Conservation (phyloP, 306 rosid species). For the Cucumis melo region DNA sequence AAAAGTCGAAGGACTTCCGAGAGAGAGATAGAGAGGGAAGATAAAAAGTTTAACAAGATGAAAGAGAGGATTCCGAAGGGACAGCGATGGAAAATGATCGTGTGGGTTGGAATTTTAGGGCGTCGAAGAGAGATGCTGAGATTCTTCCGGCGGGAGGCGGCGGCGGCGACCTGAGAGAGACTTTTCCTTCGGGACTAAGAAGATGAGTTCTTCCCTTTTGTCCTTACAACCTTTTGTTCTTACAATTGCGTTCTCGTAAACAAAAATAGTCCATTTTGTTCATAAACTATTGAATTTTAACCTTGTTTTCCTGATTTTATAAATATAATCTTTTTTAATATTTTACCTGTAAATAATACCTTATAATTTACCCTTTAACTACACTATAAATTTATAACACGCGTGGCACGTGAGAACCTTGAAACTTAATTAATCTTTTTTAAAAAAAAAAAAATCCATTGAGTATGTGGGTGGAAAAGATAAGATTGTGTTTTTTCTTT, state of each 20-base stretch:
- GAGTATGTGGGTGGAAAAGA: too few species aligned
- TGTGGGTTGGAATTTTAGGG: neutral
- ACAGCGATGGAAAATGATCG: neutral
- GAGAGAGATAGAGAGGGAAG: neutral
- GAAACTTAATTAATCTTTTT: too few species aligned
- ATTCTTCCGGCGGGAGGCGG: neutral
- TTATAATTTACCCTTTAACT: too few species aligned
- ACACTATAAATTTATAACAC: too few species aligned
- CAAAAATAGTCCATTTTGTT: neutral
- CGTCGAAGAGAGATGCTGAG: neutral
- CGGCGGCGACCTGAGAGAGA: neutral
- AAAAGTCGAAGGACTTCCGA: neutral
- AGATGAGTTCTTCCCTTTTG: neutral
- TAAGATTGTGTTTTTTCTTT: too few species aligned
- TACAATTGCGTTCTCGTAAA: neutral
- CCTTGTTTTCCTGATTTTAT: neutral
- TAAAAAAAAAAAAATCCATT: too few species aligned
- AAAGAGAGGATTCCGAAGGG: neutral
- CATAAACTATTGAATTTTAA: neutral
- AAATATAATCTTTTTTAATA: neutral
- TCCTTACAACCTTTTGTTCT: neutral
- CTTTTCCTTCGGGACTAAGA: neutral
- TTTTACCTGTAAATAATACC: neutral
- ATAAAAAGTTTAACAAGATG: neutral
- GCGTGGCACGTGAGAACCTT: too few species aligned